phyloP scores from a whole-genome alignment of 2,329 filamentous ascomycete species.

The Verticillium zaregamsianum region DNA sequence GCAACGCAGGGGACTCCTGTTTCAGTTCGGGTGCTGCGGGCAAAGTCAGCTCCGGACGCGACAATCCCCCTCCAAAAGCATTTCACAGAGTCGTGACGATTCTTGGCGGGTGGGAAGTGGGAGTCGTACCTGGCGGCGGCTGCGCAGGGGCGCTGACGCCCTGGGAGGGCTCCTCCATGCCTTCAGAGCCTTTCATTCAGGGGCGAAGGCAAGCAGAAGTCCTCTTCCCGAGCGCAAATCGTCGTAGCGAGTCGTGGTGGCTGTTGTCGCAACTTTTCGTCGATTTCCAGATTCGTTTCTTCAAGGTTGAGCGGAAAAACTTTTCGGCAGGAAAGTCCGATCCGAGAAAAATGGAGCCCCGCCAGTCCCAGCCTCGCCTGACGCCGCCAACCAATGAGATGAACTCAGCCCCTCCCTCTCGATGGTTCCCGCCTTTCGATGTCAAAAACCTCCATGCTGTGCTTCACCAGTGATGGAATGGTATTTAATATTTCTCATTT shows the following conservation, averaged over 20 bases:
- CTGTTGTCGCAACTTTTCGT: not conserved
- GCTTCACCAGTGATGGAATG: no score
- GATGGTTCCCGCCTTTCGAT: not conserved
- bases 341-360: slow-evolving; percentile 2
- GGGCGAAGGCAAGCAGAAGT: slow-evolving; percentile 9
- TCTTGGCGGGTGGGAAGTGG: slow-evolving; percentile 5
- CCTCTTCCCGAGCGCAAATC: not conserved
- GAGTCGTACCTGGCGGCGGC: not conserved
- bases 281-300: slow-evolving; percentile 1
- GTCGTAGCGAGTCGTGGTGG: not conserved
- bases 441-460: no score
- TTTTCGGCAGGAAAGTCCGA: slow-evolving; percentile 33
- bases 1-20: slow-evolving; percentile 27
- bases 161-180: slow-evolving; percentile 4
- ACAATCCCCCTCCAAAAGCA: slow-evolving; percentile 1
- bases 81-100: not conserved
- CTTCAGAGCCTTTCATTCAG: slow-evolving; percentile 22
- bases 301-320: slow-evolving; percentile 31
- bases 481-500: no score
- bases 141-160: not conserved
- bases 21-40: slow-evolving; percentile 28
- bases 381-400: not conserved
- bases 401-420: not conserved
- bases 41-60: slow-evolving; percentile 18
- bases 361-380: not conserved